Evolutionary conservation across 2,329 filamentous ascomycete genomes (phyloP).

Genomic region (Exserohilum rostratum): DNA sequence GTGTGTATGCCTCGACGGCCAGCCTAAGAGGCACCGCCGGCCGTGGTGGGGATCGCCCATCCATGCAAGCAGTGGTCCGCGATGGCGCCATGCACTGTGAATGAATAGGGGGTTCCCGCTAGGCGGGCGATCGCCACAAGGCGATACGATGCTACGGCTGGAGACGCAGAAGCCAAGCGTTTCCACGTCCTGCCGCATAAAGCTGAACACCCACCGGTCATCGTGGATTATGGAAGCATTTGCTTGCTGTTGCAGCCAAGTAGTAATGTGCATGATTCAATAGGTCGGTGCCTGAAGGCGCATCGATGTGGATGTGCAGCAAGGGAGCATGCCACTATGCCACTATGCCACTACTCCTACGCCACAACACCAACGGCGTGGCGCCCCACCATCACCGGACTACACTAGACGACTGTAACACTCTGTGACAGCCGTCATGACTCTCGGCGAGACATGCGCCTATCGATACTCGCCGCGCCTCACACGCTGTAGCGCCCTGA

Average conservation of each 20-base stretch:
- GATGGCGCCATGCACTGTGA: conserved; percentile 6
- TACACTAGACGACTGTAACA: too few species aligned
- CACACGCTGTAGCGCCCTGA: neutral
- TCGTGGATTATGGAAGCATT: too few species aligned
- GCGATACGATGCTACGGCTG: conserved; percentile 11
- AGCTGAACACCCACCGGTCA: too few species aligned
- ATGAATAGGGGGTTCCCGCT: conserved; percentile 13
- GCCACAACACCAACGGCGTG: neutral
- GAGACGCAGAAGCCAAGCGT: conserved; percentile 11
- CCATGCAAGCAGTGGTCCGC: too few species aligned
- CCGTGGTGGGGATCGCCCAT: neutral
- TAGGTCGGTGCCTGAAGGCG: too few species aligned
- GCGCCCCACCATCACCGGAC: too few species aligned
- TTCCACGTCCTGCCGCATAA: conserved; percentile 16
- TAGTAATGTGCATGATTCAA: neutral
- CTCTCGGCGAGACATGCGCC: conserved; percentile 2
- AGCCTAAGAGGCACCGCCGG: too few species aligned
- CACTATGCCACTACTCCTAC: too few species aligned
- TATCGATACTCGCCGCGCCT: conserved; percentile 11
- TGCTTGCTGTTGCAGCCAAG: neutral
- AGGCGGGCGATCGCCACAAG: conserved; percentile 19
- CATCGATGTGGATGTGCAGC: too few species aligned
- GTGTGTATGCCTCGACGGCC: too few species aligned
- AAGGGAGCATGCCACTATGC: too few species aligned
- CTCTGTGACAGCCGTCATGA: neutral